Evolutionary conservation across 2,329 filamentous ascomycete species (phyloP), one percentile per base, ranked within the genome.

Genomic region (Apiospora marii): DNA sequence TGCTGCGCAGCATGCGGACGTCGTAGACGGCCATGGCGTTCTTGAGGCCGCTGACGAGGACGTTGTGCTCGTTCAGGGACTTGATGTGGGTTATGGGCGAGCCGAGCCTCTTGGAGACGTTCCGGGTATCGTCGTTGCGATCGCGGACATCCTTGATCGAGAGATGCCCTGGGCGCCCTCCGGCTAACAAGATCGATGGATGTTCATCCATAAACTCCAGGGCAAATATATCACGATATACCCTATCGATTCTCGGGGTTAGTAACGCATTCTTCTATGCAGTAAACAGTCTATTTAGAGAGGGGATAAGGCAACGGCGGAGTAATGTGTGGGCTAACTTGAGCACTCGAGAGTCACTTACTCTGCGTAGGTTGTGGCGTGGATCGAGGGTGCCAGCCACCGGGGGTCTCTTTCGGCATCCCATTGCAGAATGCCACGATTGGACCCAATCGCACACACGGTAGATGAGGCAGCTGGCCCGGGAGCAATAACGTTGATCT

Each of bases 11-110:
- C 74, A 84, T 89, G 1, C 90, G 88, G 44, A 88, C 74, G 74
- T 92, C 90, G 76, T 90, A 92, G 6, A 91, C 80, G 1, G 83
- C 83, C 82, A 92, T 87, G 70, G 77, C 82, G 77, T 83, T 84
- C 44, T 80, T 76, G 1, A 90, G 80, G 0, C 89, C 89, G 0
- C 88, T 85, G 4, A 87, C 86, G 2, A 92, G 81, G 27, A 91
- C 81, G 64, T 87, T 85, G 75, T 89, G 80, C 10, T 81, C 79
- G 68, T 85, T 84, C 1, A 90, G 76, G 70, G 86, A 84, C 46
- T 83, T 84, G 44, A 91, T 78, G 72, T 89, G 87, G 0, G 87
- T 83, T 68, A 89, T 83, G 27, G 85, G 76, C 69, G 83, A 85
- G 7, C 78, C 76, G 71, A 86, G 82, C 19, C 75, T 70, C 19